phyloP scores from a whole-genome alignment of 2,329 filamentous ascomycete genomes.

The Sporothrix pseudoabietina region DNA sequence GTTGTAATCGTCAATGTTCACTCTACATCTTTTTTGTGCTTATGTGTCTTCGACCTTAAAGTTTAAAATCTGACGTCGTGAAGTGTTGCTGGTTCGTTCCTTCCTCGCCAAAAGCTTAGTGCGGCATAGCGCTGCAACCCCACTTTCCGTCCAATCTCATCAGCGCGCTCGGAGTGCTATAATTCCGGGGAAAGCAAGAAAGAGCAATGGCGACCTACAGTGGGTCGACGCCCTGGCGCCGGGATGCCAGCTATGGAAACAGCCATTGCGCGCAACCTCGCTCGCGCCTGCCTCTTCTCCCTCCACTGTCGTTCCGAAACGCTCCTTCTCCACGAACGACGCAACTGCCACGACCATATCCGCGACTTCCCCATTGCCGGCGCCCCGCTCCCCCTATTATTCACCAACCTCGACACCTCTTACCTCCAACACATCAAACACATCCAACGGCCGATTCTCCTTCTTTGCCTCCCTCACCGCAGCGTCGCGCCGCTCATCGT shows the following conservation, averaged over 20 bases:
- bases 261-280: slow-evolving; percentile 21
- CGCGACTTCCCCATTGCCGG: neutral
- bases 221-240: slow-evolving; percentile 16
- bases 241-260: slow-evolving; percentile 17
- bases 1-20: too few relatives aligned
- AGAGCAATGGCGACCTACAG: slow-evolving; percentile 17
- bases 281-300: slow-evolving; percentile 22
- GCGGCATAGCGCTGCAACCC: neutral
- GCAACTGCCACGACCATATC: neutral
- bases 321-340: slow-evolving; percentile 11
- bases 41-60: too few relatives aligned
- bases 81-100: neutral
- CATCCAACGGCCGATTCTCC: neutral
- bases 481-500: neutral
- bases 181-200: slow-evolving; percentile 27
- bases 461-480: slow-evolving; percentile 9
- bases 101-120: neutral
- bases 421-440: neutral
- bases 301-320: neutral
- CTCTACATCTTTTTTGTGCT: neutral
- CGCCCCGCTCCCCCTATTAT: slow-evolving; percentile 13
- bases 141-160: neutral
- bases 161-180: slow-evolving; percentile 23
- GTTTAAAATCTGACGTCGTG: neutral
- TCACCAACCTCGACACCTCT: neutral